phyloP scores from a whole-genome alignment of 257 asterid species.

The Penstemon newberryi region DNA sequence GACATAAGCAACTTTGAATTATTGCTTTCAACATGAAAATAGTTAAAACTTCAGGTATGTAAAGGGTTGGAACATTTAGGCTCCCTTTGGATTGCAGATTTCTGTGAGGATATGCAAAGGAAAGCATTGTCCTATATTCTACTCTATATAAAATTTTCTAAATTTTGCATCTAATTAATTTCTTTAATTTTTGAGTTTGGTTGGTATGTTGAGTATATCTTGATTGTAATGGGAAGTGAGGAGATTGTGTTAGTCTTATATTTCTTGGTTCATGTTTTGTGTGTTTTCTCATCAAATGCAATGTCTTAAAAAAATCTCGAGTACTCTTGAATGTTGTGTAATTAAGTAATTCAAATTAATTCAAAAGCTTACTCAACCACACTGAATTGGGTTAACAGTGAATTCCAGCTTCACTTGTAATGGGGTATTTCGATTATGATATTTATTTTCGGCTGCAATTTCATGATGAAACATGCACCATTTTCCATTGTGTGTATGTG shows the following conservation, averaged over 20 bases:
- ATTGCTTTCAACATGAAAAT: not conserved
- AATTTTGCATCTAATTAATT: not conserved
- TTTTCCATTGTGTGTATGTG: conserved; percentile 6
- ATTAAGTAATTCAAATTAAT: not conserved
- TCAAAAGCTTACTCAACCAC: not conserved
- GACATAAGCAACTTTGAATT: not conserved
- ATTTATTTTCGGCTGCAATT: not conserved
- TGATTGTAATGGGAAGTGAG: not conserved
- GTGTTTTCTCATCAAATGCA: not conserved
- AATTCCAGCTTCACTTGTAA: not conserved
- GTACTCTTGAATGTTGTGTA: not conserved
- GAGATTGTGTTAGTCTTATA: not conserved
- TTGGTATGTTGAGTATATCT: not conserved
- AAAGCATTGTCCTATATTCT: not conserved
- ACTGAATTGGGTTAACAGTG: not conserved
- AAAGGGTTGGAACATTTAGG: not conserved
- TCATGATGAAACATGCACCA: not conserved
- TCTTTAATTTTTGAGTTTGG: not conserved
- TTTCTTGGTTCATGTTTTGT: not conserved
- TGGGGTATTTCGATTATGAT: not conserved
- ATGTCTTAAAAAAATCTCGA: not conserved
- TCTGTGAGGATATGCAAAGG: not conserved
- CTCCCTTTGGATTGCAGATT: not conserved
- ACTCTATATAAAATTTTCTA: not conserved
- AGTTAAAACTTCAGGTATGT: no score